Evolutionary conservation across 768 basidiomycete genomes (phyloP).

Genomic region (Steccherinum ochraceum): DNA sequence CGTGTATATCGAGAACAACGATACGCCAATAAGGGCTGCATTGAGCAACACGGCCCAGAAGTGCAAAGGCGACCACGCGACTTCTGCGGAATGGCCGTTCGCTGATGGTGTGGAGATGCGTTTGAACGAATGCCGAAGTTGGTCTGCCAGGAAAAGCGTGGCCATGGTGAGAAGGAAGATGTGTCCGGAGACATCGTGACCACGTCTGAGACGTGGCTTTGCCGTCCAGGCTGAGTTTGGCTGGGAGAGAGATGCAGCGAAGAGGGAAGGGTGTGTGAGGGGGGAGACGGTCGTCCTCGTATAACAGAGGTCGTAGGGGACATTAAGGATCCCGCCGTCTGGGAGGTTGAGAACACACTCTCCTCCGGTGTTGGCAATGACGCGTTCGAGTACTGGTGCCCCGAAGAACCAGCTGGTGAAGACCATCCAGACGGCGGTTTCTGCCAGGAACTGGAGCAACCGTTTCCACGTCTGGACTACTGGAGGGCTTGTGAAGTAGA

Average conservation of each 20-base stretch:
- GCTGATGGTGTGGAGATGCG: conserved; percentile 6
- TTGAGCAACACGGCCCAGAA: conserved; percentile 41
- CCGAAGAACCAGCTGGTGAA: conserved; percentile 91
- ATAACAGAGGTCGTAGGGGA: conserved; percentile 57
- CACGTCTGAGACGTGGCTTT: conserved; percentile 60
- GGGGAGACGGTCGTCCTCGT: conserved; percentile 45
- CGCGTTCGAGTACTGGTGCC: conserved; percentile 64
- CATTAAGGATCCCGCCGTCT: conserved; percentile 40
- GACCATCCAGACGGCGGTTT: conserved; percentile 61
- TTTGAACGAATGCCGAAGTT: conserved; percentile 51
- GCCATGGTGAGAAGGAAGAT: conserved; percentile 84
- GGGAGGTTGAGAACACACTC: conserved; percentile 68
- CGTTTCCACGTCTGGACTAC: conserved; percentile 34
- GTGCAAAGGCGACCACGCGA: conserved; percentile 39
- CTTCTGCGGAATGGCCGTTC: conserved; percentile 11
- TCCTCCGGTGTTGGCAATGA: conserved; percentile 63
- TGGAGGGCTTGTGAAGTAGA: conserved; percentile 52
- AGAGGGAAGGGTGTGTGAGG: conserved; percentile 56
- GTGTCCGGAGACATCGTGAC: conserved; percentile 94
- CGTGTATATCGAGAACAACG: conserved; percentile 70
- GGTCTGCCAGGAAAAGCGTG: conserved; percentile 71
- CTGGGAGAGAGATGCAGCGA: conserved; percentile 35
- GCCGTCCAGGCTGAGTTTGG: conserved; percentile 35
- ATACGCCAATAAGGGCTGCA: conserved; percentile 46
- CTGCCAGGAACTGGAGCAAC: conserved; percentile 46